Evolutionary conservation across 768 basidiomycete genomes (phyloP).

Genomic region (Megacollybia marginata): DNA sequence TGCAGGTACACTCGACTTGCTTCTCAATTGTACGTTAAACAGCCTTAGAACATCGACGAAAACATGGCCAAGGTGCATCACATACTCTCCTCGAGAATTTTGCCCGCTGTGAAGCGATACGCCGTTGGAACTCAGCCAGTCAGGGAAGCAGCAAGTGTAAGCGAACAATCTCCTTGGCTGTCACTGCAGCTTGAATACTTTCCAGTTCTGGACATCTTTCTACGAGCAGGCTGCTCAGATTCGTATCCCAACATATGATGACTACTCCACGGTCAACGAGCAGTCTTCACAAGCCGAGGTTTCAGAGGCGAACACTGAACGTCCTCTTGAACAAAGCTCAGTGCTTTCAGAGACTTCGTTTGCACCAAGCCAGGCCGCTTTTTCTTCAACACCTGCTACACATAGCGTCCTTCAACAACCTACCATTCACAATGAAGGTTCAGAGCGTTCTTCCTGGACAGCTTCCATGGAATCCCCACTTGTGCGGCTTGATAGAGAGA

Average conservation of each 20-base stretch:
- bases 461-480: slow-evolving; percentile 70
- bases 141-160: slow-evolving; percentile 82
- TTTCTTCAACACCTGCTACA: slow-evolving; percentile 75
- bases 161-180: slow-evolving; percentile 13
- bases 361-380: slow-evolving; percentile 60
- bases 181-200: not conserved
- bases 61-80: slow-evolving; percentile 90
- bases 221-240: slow-evolving; percentile 92
- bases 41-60: slow-evolving; percentile 76
- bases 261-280: slow-evolving; percentile 53
- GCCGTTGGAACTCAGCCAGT: slow-evolving; percentile 83
- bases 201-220: slow-evolving; percentile 93
- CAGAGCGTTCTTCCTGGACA: slow-evolving; percentile 62
- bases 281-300: slow-evolving; percentile 33
- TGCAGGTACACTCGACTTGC: slow-evolving; percentile 52
- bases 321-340: slow-evolving; percentile 30
- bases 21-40: not conserved
- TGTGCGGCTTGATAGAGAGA: slow-evolving; percentile 54
- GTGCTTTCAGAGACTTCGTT: slow-evolving; percentile 66
- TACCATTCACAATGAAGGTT: slow-evolving; percentile 16
- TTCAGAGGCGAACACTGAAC: slow-evolving; percentile 8
- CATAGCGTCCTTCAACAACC: slow-evolving; percentile 28
- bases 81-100: slow-evolving; percentile 66
- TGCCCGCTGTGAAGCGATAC: slow-evolving; percentile 89
- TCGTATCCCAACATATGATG: slow-evolving; percentile 67